These are phyloP conservation scores for Mucor racemosus DNA, from an alignment of 371 early-diverging fungal genomes.

Conservation along the genomic window DNA sequence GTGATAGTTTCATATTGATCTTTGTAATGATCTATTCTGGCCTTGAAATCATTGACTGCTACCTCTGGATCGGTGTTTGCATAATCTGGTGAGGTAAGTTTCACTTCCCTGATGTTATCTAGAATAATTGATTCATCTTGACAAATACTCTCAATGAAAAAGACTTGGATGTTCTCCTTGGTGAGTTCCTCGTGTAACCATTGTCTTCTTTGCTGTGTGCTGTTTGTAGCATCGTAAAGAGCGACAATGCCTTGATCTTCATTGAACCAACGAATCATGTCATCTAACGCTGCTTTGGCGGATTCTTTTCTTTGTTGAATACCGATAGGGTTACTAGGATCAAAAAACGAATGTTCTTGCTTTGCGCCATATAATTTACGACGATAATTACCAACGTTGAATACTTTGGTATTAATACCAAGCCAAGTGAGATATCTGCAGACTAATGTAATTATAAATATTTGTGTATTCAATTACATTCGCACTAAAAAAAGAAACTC, in stretches of 20 bases:
- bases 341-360: slow-evolving; percentile 88
- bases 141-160: slow-evolving; percentile 96
- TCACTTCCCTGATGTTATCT: slow-evolving; percentile 92
- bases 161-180: slow-evolving; percentile 77
- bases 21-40: slow-evolving; percentile 89
- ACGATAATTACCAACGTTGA: slow-evolving; percentile 94
- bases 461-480: neutral
- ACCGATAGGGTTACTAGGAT: slow-evolving; percentile 78
- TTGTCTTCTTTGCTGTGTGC: slow-evolving; percentile 79
- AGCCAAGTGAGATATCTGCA: slow-evolving; percentile 95
- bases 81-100: slow-evolving; percentile 93
- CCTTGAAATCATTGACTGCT: slow-evolving; percentile 87
- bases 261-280: slow-evolving; percentile 91
- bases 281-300: slow-evolving; percentile 83
- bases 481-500: slow-evolving; percentile 20
- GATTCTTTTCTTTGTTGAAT: slow-evolving; percentile 77
- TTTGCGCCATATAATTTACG: slow-evolving; percentile 84
- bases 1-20: slow-evolving; percentile 86
- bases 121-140: slow-evolving; percentile 84
- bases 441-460: slow-evolving; percentile 46
- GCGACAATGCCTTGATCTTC: slow-evolving; percentile 81
- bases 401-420: slow-evolving; percentile 88
- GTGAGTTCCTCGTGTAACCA: slow-evolving; percentile 70
- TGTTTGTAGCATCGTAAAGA: slow-evolving; percentile 97
- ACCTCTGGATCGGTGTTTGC: slow-evolving; percentile 70